Evolutionary conservation across 345 rosid genomes (phyloP), one percentile per base, ranked within the genome.

Genomic region (Populus ilicifolia): DNA sequence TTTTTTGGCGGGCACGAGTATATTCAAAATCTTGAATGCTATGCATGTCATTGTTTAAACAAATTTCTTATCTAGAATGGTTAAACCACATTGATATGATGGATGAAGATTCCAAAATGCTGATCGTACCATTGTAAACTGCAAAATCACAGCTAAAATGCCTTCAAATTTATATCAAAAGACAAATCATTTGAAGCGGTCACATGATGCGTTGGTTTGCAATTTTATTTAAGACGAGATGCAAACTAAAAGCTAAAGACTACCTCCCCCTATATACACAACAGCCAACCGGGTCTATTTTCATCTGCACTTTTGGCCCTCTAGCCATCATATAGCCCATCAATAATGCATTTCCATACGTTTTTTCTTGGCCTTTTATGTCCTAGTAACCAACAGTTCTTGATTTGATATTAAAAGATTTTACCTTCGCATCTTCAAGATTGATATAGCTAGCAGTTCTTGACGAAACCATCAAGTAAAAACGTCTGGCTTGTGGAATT

Each of bases 121-220:
- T 48, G 52, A 48, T 48, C 20, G 52, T 16, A 16, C 16, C 52
- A 3, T 48, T 48, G 52, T 48, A 48, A 5, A 48, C 52, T 48
- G 52, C 52, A 48, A 48, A 48, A 48, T 48, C 52, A 48, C 0
- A 13, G 17, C 52, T 48, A 48, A 48, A 48, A 48, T 13, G 52
- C 52, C 18, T 48, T 48, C 52, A 48, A 2, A 48, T 48, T 48
- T 48, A 48, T 16, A 48, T 48, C 52, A 46, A 46, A 46, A 46
- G 52, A 46, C 17, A 46, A 30, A 46, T 46, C 17, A 46, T 46
- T 46, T 46, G 52, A 46, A 46, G 17, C 84, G 85, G 73, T 69
- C n/a, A 6, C 59, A 17, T 50, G 59, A 8, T 50, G 59, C n/a
- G 18, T 50, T 17, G 56, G 56, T 18, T 17, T 20, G 52, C 17